phyloP scores from a whole-genome alignment of 495 filamentous ascomycete species.

The Penicillium turbatum region DNA sequence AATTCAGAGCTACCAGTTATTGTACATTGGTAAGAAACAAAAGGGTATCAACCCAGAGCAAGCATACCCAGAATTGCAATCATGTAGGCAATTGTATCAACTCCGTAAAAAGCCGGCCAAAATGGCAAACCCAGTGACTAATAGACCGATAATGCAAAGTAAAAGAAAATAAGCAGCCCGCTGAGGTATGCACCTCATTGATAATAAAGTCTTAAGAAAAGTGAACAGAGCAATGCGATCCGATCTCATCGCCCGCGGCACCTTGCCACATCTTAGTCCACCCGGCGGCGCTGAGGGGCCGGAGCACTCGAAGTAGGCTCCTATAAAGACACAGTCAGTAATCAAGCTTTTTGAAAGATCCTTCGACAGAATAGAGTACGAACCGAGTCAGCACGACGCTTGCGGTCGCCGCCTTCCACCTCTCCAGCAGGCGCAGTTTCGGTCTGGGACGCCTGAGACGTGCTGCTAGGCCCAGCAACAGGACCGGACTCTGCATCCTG shows the following conservation, averaged over 20 bases:
- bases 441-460: too few species aligned
- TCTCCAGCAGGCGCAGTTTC: neutral
- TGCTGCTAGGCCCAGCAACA: neutral
- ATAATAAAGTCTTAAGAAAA: too few species aligned
- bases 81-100: too few species aligned
- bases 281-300: neutral
- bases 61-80: neutral
- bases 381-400: constrained; percentile 8
- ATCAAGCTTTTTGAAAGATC: neutral
- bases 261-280: neutral
- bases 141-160: neutral
- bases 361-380: neutral
- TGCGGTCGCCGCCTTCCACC: neutral
- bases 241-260: neutral
- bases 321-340: neutral
- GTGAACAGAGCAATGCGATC: neutral
- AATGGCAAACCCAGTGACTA: neutral
- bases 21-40: neutral
- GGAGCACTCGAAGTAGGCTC: neutral
- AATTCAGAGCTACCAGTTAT: neutral
- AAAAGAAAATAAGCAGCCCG: neutral
- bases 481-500: neutral
- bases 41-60: neutral
- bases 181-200: too few species aligned
- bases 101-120: neutral